A percentile compares a stretch with the other conserved stretches of the same genome.
phyloP scores from a whole-genome alignment of 768 basidiomycete genomes.

The Mrakia gelida region DNA sequence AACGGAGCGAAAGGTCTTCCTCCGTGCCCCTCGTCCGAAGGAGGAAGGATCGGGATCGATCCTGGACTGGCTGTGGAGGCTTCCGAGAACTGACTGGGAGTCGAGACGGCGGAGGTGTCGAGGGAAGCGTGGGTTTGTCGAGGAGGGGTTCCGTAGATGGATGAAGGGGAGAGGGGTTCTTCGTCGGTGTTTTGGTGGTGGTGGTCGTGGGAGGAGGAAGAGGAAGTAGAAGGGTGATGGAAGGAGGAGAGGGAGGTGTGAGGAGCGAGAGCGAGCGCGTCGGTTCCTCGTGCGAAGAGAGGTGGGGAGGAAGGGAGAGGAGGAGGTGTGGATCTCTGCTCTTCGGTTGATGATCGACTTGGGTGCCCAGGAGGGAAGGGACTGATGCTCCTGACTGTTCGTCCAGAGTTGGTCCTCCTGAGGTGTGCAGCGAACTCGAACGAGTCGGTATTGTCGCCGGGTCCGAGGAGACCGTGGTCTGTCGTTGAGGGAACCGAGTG shows the following conservation, averaged over 20 bases:
- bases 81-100: constrained; percentile 4
- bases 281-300: background rate
- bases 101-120: background rate
- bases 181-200: background rate
- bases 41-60: constrained; percentile 28
- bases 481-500: background rate
- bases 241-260: background rate
- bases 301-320: constrained; percentile 7
- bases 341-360: background rate
- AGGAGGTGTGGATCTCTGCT: background rate
- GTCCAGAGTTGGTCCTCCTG: constrained; percentile 27
- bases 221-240: background rate
- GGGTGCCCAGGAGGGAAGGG: constrained; percentile 13
- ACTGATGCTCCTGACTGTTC: constrained; percentile 22
- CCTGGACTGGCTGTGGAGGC: constrained; percentile 5
- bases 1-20: background rate
- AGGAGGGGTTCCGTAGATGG: background rate
- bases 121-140: background rate
- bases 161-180: too few species aligned
- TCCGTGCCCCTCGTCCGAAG: constrained; percentile 19
- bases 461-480: constrained; percentile 12
- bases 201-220: background rate
- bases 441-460: constrained; percentile 28
- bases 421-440: constrained; percentile 32
- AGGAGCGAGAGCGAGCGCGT: background rate